Base-by-base conservation (phyloP, 495 filamentous ascomycete species). In the Apiosordaria backusii region DNA sequence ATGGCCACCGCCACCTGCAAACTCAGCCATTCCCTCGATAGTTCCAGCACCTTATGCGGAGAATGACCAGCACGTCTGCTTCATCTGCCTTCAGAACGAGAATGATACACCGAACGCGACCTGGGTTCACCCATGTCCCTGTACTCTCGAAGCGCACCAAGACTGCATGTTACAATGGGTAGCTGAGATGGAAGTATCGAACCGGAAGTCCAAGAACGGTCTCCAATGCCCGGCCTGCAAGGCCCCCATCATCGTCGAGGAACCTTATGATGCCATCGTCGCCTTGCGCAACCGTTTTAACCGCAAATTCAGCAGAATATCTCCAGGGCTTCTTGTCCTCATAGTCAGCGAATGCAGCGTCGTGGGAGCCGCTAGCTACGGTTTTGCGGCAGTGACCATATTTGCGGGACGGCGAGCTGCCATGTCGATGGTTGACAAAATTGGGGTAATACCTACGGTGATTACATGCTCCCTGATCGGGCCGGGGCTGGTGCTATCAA, bases 31-130 rank as follows among this genome's bases (percentile, higher is more conserved):
- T 25, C 59, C 22, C 40, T 60, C 24, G 9, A 66, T 67, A 58
- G 22, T 58, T 4, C 61, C 66, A 18, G 63, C 65, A 13, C 67
- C 69, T 19, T 65, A 67, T 21, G 64, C 69, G 1, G 60, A 69
- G 29, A 71, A 78, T 66, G 76, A 71, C 27, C 62, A 89, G 25
- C 87, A 86, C 40, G 88, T 88, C 77, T 99, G 95, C 77, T 97
- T 92, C 89, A 93, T 99, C 71, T 99, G 95, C 79, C 91, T 95
- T 68, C 88, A 92, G 67, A 92, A 88, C 23, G 92, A 97, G 68
- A 81, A 84, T 50, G 80, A 86, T 4, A 68, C 73, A 0, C 86
- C 86, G 23, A 75, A 81, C n/a, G 82, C 83, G 24, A 83, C 89
- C 72, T 98, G 94, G 92, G 87, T 90, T 19, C 89, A 85, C 22